phyloP scores from a whole-genome alignment of 2,329 filamentous ascomycete genomes.

The Juglanconis oblonga region DNA sequence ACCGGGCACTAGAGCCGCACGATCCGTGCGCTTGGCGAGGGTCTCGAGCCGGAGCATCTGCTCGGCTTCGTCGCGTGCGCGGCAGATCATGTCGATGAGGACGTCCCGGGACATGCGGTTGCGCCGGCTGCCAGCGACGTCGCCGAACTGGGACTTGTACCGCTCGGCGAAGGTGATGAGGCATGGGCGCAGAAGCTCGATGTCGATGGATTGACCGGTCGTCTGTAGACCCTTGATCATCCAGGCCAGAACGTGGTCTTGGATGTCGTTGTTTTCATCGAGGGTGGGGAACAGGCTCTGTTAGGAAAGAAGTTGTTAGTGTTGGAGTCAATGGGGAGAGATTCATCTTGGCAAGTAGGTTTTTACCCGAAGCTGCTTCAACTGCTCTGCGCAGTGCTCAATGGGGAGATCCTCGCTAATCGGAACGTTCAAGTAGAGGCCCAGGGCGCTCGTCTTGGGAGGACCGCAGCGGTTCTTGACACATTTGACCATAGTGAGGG shows the following conservation, averaged over 20 bases:
- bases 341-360: background rate
- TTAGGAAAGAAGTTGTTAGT: background rate
- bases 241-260: constrained; percentile 1
- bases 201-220: constrained; percentile 7
- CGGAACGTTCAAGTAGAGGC: background rate
- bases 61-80: constrained; percentile 9
- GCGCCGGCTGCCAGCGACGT: background rate
- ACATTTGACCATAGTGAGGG: constrained; percentile 1
- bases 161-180: constrained; percentile 1
- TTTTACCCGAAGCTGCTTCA: constrained; percentile 1
- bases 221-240: background rate
- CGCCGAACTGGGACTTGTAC: background rate
- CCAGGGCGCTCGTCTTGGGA: background rate
- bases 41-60: background rate
- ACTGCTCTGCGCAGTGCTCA: background rate
- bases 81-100: constrained; percentile 1
- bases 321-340: background rate
- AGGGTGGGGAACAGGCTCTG: constrained; percentile 6
- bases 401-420: background rate
- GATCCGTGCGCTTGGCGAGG: background rate
- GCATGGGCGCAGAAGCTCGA: constrained; percentile 2
- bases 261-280: background rate
- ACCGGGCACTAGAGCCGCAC: background rate
- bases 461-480: background rate
- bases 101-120: background rate